Base-by-base conservation (phyloP, 208 protist species). In the Crithidia mellificae region DNA sequence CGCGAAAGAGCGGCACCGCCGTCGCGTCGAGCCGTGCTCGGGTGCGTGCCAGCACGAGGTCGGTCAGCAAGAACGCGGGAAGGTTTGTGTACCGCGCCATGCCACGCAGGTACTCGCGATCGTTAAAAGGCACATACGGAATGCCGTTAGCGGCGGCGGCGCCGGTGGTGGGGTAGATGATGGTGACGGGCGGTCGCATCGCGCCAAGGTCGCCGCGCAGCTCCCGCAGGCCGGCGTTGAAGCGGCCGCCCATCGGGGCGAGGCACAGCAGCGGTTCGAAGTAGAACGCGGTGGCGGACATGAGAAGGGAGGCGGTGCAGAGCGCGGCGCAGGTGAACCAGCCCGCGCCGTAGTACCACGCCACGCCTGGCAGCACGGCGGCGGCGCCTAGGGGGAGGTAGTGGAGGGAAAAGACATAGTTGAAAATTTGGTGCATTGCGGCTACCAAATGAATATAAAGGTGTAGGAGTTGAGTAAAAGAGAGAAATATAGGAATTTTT, bases 101-200 rank as follows among this genome's bases (percentile, higher is more conserved):
- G 1, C 88, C 91, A 8, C 55, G 59, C 6, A 91, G 19, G 65
- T 86, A 96, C 22, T 74, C 47, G 12, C 38, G 27, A 52, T 96
- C 91, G 22, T 64, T 43, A 50, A 91, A 93, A 0, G 87, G 88
- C 6, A 96, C 15, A 68, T 87, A 94, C 9, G 43, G 55, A 9
- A 71, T 74, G 22, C 55, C 39, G 38, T 57, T 47, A 1, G n/a
- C 22, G 6, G 41, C 22, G 12, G 76, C 55, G 1, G 32, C 51
- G 20, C 46, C 41, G 22, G 56, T 74, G 2, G 82, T 88, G 5
- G 90, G 90, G 68, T 93, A 92, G 53, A 88, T 87, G 2, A 88
- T 54, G 7, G 80, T 83, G 50, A 96, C 15, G 20, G 90, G 90
- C 15, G 87, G 86, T 8, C 44, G 50, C 49, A 78, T 77, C 19